Evolutionary conservation across 2,329 filamentous ascomycete species (phyloP).

Genomic region (Pestalotiopsis sp.): DNA sequence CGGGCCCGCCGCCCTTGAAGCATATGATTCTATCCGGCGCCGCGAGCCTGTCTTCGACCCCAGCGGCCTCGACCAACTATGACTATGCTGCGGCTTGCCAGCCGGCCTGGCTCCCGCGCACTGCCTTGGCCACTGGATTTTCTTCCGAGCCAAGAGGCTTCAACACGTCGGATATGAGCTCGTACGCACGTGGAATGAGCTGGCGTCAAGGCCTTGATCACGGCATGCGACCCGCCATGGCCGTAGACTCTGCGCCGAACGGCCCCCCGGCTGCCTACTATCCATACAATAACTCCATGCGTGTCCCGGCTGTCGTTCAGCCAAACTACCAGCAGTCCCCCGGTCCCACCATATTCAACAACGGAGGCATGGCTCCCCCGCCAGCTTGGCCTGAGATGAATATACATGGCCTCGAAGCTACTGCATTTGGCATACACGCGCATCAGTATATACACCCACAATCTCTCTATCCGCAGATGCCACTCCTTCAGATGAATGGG

Average conservation of each 20-base stretch:
- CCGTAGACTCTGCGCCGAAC: slow-evolving; percentile 29
- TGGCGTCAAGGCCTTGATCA: slow-evolving; percentile 23
- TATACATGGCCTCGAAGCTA: slow-evolving; percentile 33
- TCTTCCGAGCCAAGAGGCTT: slow-evolving; percentile 19
- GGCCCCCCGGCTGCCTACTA: slow-evolving; percentile 26
- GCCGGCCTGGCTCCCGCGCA: slow-evolving; percentile 24
- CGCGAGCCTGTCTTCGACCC: slow-evolving; percentile 30
- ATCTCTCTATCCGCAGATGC: slow-evolving; percentile 19
- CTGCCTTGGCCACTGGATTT: slow-evolving; percentile 17
- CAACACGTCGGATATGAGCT: slow-evolving; percentile 20
- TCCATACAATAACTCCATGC: slow-evolving; percentile 27
- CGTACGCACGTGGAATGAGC: slow-evolving; percentile 16
- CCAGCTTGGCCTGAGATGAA: slow-evolving; percentile 40
- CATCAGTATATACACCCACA: slow-evolving; percentile 35
- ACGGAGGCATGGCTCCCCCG: slow-evolving; percentile 37
- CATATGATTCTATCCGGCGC: slow-evolving; percentile 75
- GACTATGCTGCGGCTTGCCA: slow-evolving; percentile 19
- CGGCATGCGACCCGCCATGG: slow-evolving; percentile 21
- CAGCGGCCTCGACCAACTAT: slow-evolving; percentile 19
- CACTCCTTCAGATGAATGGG: slow-evolving; percentile 32
- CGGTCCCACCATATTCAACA: slow-evolving; percentile 42
- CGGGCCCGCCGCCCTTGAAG: slow-evolving; percentile 77
- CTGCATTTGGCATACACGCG: slow-evolving; percentile 33
- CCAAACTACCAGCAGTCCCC: slow-evolving; percentile 38
- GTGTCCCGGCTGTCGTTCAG: slow-evolving; percentile 32